phyloP scores from a whole-genome alignment of 768 basidiomycete genomes.

The Boletus coccyginus region DNA sequence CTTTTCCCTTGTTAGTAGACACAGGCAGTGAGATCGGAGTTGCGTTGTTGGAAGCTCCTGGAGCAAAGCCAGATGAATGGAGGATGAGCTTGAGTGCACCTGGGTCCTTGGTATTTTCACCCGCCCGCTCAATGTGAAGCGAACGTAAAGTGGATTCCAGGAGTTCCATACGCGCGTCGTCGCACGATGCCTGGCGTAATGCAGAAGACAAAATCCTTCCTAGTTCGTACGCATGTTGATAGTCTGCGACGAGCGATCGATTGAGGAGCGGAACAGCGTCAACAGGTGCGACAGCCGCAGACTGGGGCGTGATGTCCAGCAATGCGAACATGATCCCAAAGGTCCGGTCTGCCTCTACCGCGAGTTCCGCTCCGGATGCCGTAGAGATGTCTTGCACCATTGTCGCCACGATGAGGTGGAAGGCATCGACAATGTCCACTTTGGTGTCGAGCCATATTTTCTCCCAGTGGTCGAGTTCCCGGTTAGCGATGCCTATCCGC shows the following conservation, averaged over 20 bases:
- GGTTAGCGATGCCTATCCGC: slow-evolving; percentile 23
- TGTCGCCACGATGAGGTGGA: slow-evolving; percentile 55
- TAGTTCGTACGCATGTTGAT: slow-evolving; percentile 66
- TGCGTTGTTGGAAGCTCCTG: slow-evolving; percentile 9
- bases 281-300: slow-evolving; percentile 10
- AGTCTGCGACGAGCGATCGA: slow-evolving; percentile 65
- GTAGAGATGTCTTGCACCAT: slow-evolving; percentile 48
- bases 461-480: slow-evolving; percentile 62
- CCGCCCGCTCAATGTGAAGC: slow-evolving; percentile 29
- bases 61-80: slow-evolving; percentile 53
- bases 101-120: slow-evolving; percentile 33
- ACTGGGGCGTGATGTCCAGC: slow-evolving; percentile 40
- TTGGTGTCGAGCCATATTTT: slow-evolving; percentile 71
- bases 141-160: slow-evolving; percentile 51
- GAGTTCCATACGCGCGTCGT: slow-evolving; percentile 57
- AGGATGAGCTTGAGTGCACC: slow-evolving; percentile 64
- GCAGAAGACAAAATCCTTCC: slow-evolving; percentile 46
- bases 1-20: slow-evolving; percentile 39
- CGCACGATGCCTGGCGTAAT: slow-evolving; percentile 44
- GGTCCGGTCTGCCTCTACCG: slow-evolving; percentile 47
- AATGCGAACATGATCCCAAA: slow-evolving; percentile 61
- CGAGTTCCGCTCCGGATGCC: slow-evolving; percentile 42
- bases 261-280: slow-evolving; percentile 58
- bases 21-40: slow-evolving; percentile 34
- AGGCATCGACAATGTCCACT: slow-evolving; percentile 65